Evolutionary conservation across 1,284 basidiomycete genomes (phyloP).

Genomic region (Pseudozyma tsukubaensis): DNA sequence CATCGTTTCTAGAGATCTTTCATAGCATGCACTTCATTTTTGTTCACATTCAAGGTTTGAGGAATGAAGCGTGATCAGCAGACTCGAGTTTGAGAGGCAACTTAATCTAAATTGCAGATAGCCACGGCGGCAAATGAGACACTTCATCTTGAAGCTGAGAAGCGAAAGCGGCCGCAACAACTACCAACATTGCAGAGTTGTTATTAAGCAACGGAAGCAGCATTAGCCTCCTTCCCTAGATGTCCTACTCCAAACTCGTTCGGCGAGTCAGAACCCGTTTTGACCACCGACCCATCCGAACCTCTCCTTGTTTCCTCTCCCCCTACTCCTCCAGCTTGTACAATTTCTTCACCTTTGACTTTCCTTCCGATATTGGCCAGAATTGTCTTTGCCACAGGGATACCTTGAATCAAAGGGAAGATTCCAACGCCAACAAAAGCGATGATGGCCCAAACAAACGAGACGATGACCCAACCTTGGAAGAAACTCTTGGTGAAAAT

Average conservation of each 20-base stretch:
- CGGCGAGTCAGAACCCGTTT: conserved; percentile 1
- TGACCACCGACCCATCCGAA: too few species aligned
- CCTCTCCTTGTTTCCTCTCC: conserved; percentile 3
- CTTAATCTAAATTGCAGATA: too few species aligned
- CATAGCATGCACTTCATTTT: neutral
- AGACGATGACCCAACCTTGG: conserved; percentile 63
- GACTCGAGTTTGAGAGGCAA: neutral
- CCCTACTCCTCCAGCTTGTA: neutral
- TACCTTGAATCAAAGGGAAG: conserved; percentile 59
- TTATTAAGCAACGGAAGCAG: conserved; percentile 23
- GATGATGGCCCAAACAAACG: conserved; percentile 61
- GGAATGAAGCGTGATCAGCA: neutral
- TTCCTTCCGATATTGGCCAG: conserved; percentile 21
- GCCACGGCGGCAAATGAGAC: too few species aligned
- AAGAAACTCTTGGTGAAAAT: conserved; percentile 65
- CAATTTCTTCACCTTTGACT: neutral
- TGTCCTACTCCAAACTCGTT: conserved; percentile 5
- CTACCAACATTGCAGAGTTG: too few species aligned
- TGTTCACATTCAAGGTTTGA: neutral
- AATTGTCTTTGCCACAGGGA: conserved; percentile 45
- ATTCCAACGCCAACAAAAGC: conserved; percentile 58
- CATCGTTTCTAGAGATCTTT: neutral
- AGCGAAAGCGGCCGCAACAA: too few species aligned
- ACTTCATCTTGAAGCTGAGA: too few species aligned
- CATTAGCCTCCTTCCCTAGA: conserved; percentile 3